Base-by-base conservation (phyloP, 306 rosid genomes). In the Inga oerstediana region DNA sequence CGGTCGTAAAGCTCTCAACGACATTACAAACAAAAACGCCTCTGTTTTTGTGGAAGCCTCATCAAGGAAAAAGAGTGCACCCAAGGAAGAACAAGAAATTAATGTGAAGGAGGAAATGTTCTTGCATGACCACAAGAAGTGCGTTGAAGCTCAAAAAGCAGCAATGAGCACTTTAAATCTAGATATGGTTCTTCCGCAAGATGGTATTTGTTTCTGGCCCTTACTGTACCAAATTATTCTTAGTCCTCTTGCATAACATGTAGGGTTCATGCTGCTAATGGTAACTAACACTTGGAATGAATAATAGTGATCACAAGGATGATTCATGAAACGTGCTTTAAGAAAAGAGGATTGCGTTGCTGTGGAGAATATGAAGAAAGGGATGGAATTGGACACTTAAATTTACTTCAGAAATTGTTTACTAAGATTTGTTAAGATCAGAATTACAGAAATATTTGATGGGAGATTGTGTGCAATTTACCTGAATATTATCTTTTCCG, bases 91-190 rank as follows among this genome's bases (percentile, higher is more conserved):
- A 32, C 86, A 87, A 79, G 89, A 90, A 32, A 7, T 87, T 70
- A 84, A 88, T 73, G 84, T 88, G 56, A 87, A 83, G 68, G 90
- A 84, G 74, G 93, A 90, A 87, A 81, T 67, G 90, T 84, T 85
- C 86, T 83, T 81, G 85, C 93, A 88, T 45, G 91, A 90, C 41
- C 93, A 90, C 83, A 84, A 72, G 32, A 88, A 87, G 76, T 90
- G 92, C 86, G 70, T 90, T 22, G 83, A 84, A 48, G 84, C 80
- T 43, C 89, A 84, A 35, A 41, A 69, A 20, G 74, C 66, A 22
- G 80, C 85, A 58, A 75, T 74, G 85, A 24, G 24, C 56, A 22
- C 44, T 70, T 87, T 85, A 69, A 65, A 87, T 80, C 74, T 85
- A 11, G 89, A 91, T 22, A 24, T 78, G 68, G 84, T 88, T 77